A percentile compares a stretch with the other conserved stretches of the same genome.
phyloP scores from a whole-genome alignment of 2,329 filamentous ascomycete species.

The Pezicula radicicola region DNA sequence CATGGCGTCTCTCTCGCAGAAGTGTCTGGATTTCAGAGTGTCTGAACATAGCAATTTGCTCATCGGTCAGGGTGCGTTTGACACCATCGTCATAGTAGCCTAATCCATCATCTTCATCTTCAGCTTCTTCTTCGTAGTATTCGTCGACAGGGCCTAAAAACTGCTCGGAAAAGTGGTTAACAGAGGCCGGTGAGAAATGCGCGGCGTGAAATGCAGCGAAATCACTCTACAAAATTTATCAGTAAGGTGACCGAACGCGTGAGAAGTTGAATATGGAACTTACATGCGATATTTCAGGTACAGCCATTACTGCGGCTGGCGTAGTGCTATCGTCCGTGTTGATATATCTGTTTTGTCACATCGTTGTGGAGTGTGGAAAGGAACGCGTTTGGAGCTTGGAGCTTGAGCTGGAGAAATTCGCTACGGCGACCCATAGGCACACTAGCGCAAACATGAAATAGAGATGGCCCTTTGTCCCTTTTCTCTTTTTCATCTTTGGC shows the following conservation, averaged over 20 bases:
- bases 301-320: constrained; percentile 13
- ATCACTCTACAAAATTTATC: constrained; percentile 19
- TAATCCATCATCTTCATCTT: constrained; percentile 61
- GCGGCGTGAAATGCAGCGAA: constrained; percentile 22
- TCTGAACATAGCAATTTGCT: constrained; percentile 86
- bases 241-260: background rate
- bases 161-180: constrained; percentile 53
- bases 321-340: background rate
- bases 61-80: constrained; percentile 86
- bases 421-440: too few species aligned
- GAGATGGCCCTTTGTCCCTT: too few species aligned
- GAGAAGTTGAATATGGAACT: constrained; percentile 6
- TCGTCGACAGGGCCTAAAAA: constrained; percentile 45
- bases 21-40: constrained; percentile 81
- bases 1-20: constrained; percentile 46
- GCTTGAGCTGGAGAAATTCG: too few species aligned
- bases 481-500: too few species aligned
- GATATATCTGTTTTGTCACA: background rate
- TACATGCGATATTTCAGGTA: constrained; percentile 37
- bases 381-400: too few species aligned
- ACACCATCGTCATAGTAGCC: constrained; percentile 85
- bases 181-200: constrained; percentile 24
- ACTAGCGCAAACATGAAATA: too few species aligned
- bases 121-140: constrained; percentile 38
- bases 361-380: background rate